Evolutionary conservation across 2,329 filamentous ascomycete species (phyloP).

Genomic region (Hypoxylon sp.): DNA sequence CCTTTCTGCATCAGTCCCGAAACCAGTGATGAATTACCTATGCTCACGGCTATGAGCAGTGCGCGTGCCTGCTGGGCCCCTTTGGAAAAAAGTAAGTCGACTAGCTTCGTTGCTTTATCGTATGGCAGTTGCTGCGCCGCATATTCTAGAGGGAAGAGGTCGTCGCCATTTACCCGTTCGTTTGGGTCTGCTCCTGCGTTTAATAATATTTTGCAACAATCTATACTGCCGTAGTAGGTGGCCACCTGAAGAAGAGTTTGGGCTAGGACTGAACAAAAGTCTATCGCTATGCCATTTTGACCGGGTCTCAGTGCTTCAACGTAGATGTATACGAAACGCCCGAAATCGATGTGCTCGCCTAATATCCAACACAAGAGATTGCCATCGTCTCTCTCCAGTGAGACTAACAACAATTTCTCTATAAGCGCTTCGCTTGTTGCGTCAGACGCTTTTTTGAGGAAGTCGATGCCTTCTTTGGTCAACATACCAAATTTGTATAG

Average conservation of each 20-base stretch:
- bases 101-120: not conserved
- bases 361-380: not conserved
- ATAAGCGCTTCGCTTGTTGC: not conserved
- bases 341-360: not conserved
- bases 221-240: not conserved
- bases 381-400: not conserved
- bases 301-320: too few relatives aligned
- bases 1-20: not conserved
- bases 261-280: too few relatives aligned
- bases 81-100: not conserved
- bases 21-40: not conserved
- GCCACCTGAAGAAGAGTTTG: constrained; percentile 2
- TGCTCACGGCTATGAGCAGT: too few relatives aligned
- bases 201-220: not conserved
- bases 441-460: not conserved
- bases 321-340: not conserved
- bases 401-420: not conserved
- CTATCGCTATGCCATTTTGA: too few relatives aligned
- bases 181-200: constrained; percentile 4
- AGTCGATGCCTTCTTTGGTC: not conserved
- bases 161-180: not conserved
- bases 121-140: not conserved
- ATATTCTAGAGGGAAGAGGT: not conserved
- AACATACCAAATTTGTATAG: not conserved
- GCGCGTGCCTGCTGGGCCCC: too few relatives aligned